Evolutionary conservation across 345 rosid genomes (phyloP), one percentile per base, ranked within the genome.

Genomic region (Eucalyptus globulus): DNA sequence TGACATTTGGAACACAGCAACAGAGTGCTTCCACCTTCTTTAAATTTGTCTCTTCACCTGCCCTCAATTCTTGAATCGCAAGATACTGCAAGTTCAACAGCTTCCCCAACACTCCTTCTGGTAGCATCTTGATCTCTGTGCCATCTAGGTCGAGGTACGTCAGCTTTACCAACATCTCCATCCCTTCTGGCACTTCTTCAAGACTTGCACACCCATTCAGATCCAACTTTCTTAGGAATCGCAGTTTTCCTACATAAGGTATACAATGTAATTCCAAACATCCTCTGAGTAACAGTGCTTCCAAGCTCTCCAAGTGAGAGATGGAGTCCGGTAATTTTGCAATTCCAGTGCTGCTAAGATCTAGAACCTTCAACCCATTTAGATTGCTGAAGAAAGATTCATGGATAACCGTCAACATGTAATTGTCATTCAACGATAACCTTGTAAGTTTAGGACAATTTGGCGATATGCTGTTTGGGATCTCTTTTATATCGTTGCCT

Each of bases 321-420:
- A 49, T 49, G 0, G 50, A 0, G 50, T 49, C 2, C 0, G 50
- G 14, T 49, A 49, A 49, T 49, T 12, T 6, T 6, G 1, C 4
- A 6, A 49, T 1, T 12, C 0, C 0, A 0, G 50, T 49, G 0
- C 1, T 0, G 50, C 6, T 49, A 0, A 49, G 50, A 49, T 49
- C 1, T 49, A 49, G 50, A 49, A 49, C 50, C 50, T 49, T 49
- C 2, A 49, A 0, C 1, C 50, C 50, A 6, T 49, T 49, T 1
- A 49, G 0, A 49, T 49, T 3, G 6, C 0, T 49, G 0, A 49
- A 14, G n/a, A 92, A 90, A 44, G 76, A 27, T 49, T 31, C 22
- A 0, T 31, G 58, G 34, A 92, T 62, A 7, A 5, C 34, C 17
- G 3, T 1, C 37, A 81, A 44, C 10, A 0, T 3, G 0, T 0